Percentiles rank a stretch among this genome's conserved stretches.
phyloP scores from a whole-genome alignment of 2,329 filamentous ascomycete genomes.

The Colletotrichum siamense region DNA sequence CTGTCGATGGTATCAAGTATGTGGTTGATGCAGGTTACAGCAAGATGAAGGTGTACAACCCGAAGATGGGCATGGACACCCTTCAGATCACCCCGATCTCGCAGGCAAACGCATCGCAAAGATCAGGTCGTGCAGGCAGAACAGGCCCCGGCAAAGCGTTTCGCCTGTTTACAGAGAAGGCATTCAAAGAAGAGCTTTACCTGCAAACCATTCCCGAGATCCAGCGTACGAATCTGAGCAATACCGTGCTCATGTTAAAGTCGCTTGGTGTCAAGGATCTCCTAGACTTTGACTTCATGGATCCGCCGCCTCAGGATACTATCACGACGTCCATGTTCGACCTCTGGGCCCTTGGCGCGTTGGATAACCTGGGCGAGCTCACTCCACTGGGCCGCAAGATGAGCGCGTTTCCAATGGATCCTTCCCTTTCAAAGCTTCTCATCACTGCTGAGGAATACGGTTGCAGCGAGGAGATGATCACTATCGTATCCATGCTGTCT shows the following conservation, averaged over 20 bases:
- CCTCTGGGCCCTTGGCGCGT: constrained; percentile 90
- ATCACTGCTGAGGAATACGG: constrained; percentile 90
- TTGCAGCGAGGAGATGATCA: constrained; percentile 97
- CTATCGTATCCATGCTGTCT: constrained; percentile 96
- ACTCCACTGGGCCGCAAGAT: constrained; percentile 88
- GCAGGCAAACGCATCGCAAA: constrained; percentile 92
- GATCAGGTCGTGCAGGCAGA: constrained; percentile 90
- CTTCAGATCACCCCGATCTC: constrained; percentile 97
- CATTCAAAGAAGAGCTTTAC: constrained; percentile 95
- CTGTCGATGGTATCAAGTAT: constrained; percentile 99
- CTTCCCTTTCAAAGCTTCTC: constrained; percentile 90
- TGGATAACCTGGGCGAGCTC: constrained; percentile 93
- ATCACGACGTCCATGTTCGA: constrained; percentile 98
- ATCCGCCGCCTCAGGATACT: constrained; percentile 95
- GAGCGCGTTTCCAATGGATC: constrained; percentile 99
- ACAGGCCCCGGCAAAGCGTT: constrained; percentile 97
- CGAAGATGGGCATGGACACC: constrained; percentile 99
- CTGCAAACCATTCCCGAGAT: constrained; percentile 98
- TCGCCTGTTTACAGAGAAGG: constrained; percentile 90
- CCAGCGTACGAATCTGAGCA: constrained; percentile 93
- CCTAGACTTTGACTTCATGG: constrained; percentile 98
- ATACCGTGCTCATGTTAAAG: constrained; percentile 93
- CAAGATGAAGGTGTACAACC: constrained; percentile 98
- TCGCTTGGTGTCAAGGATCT: constrained; percentile 93
- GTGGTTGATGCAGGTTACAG: constrained; percentile 96